Evolutionary conservation across 495 filamentous ascomycete genomes (phyloP), one percentile per base, ranked within the genome.

Genomic region (Aspergillus heteromorphus): DNA sequence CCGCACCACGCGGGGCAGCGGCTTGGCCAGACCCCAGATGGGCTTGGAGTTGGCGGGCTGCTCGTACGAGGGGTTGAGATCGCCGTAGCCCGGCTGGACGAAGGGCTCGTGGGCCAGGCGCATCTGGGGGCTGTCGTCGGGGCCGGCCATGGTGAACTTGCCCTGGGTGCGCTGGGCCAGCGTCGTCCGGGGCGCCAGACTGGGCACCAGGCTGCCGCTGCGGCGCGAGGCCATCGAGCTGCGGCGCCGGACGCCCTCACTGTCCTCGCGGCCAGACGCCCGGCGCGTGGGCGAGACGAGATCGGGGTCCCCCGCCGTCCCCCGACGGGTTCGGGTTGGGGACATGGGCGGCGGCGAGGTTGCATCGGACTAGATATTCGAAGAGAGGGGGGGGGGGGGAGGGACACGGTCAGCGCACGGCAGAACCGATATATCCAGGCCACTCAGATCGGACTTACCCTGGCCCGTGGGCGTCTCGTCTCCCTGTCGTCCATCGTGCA

Each of bases 1-100:
- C 20, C 78, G 67, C 48, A 78, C 69, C 13, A 76, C 70, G 53
- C 70, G 74, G 4, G 77, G 79, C 19, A 81, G 52, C 3, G 78
- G 76, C 55, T 74, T 76, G 3, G 76, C 73, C 41, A 80, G 55
- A 63, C 71, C 71, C 67, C 72, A 82, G 14, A 81, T 66, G 0
- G 78, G 78, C 56, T 72, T 74, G 8, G 63, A 57, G 27, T 73
- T 73, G 23, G 58, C 54, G 0, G 67, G 47, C 27, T 74, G 69
- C 14, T 75, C 72, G 53, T 80, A 76, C 21, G 64, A 65, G 1
- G 76, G 75, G 51, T 81, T 79, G 4, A 70, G 56, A 14, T 79
- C 66, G 5, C 62, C 56, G 49, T 80, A 80, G 0, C 65, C 71
- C 0, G 73, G 73, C 16, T 74, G 68, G 14, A 76, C 70, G 29